phyloP scores from a whole-genome alignment of 2,329 filamentous ascomycete genomes.

The Fusarium sp. region DNA sequence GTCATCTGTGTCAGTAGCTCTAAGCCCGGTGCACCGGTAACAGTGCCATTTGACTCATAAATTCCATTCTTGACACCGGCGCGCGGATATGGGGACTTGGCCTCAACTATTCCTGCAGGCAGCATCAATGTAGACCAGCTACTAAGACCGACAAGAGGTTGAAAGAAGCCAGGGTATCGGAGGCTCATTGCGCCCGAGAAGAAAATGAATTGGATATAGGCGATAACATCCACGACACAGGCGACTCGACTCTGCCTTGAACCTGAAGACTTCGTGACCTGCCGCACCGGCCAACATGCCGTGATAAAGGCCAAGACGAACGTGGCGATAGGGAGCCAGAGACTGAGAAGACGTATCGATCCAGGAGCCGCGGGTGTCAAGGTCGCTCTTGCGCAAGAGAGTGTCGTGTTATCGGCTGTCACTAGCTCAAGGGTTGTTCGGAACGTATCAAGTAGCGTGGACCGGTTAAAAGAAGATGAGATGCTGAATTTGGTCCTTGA shows the following conservation, averaged over 20 bases:
- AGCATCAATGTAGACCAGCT: conserved; percentile 80
- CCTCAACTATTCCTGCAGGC: conserved; percentile 48
- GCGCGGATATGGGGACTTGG: conserved; percentile 44
- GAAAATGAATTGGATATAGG: conserved; percentile 83
- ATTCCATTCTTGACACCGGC: conserved; percentile 65
- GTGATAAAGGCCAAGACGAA: conserved; percentile 10
- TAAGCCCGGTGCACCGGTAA: conserved; percentile 67
- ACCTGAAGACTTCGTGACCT: no score
- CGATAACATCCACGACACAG: conserved; percentile 68
- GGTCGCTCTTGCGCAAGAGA: conserved; percentile 2
- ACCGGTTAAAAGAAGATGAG: conserved; percentile 5
- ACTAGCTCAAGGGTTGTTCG: conserved; percentile 14
- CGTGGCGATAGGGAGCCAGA: conserved; percentile 25
- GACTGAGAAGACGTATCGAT: conserved; percentile 11
- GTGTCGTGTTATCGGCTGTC: not conserved
- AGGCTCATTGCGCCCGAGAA: conserved; percentile 78
- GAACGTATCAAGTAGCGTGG: conserved; percentile 25
- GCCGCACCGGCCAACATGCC: conserved; percentile 15
- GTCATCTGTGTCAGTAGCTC: conserved; percentile 77
- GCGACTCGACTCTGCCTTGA: not conserved
- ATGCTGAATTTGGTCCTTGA: conserved; percentile 21
- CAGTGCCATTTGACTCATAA: conserved; percentile 76
- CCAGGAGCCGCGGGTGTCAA: conserved; percentile 17
- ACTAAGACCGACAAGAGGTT: conserved; percentile 76
- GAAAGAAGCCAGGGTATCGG: conserved; percentile 81